Evolutionary conservation across 768 basidiomycete species (phyloP), one percentile per base, ranked within the genome.

Genomic region (Trametes cinnabarina): DNA sequence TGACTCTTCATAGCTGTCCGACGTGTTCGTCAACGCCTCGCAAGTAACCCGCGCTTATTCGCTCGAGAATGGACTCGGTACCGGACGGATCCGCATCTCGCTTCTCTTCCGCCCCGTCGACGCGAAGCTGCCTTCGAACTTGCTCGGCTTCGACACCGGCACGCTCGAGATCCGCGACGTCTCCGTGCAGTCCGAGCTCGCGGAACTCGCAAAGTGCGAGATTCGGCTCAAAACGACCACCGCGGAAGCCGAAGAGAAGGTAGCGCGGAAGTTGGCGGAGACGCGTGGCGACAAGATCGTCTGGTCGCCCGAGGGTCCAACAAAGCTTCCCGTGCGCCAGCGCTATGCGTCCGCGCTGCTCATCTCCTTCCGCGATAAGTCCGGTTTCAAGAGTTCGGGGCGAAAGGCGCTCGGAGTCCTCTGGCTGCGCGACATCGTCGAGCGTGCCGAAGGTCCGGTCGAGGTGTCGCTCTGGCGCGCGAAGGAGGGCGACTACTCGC

Each of bases 131-230:
- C 84, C 86, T 0, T 77, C 72, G 7, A 75, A 79, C 23, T 75
- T 88, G 40, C 73, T 77, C 12, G 88, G 88, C 7, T 87, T 86
- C 83, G 85, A 89, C 48, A 79, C 85, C 8, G 86, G 85, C 34
- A 88, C 85, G 0, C 76, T 91, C 40, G 84, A 85, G 55, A 70
- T 85, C 40, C 65, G 64, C 25, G 77, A 75, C 22, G 66, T 71
- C 12, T 55, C 68, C 6, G 64, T 71, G 2, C 66, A 67, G 1
- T 58, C 65, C 8, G 58, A 71, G 19, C 66, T 71, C 0, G 61
- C 60, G 0, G 77, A 79, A 41, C 67, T 81, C 20, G 59, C 67
- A 2, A 67, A 73, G 28, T 80, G 77, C 63, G 68, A 68, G 47
- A 67, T 82, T 9, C 68, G 77, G 1, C 64, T 82, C 47, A 76